Evolutionary conservation across 495 filamentous ascomycete species (phyloP), one percentile per base, ranked within the genome.

Genomic region (Halenospora varia): DNA sequence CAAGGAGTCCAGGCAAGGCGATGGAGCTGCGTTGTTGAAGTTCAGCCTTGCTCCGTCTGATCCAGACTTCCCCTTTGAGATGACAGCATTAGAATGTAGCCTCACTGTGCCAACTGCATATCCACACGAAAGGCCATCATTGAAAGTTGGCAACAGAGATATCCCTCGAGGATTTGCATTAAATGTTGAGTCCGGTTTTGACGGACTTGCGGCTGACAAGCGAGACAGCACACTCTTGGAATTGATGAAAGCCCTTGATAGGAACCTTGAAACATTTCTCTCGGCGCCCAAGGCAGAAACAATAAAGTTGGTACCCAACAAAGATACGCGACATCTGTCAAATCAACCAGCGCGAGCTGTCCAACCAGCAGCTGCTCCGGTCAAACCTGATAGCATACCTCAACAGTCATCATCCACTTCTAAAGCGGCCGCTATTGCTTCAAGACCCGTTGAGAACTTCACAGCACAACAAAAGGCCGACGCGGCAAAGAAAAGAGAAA

Each of bases 151-250:
- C 51, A 96, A 96, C 66, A 74, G 79, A 59, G 84, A 92, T 52
- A 92, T 96, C 62, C 87, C 85, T n/a, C 70, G 84, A 56, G 89
- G 86, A 0, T 96, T 87, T 65, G 85, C 87, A 61, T 80, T 86
- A 60, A 96, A 95, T 71, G 80, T 96, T 17, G 87, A 92, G 60
- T 74, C 74, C 59, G 92, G 92, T 0, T 96, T 91, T 71, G 82
- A 87, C 62, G 77, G 70, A 10, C 76, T 96, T 26, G 84, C 83
- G 6, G 66, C 81, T 46, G 81, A 78, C 15, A 75, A 75, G 45
- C 72, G 75, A 9, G 74, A 72, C 11, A 74, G 76, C 3, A 92
- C 86, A 0, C 70, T 96, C 11, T 74, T 96, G 25, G 73, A 73
- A 24, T 75, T 89, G 61, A 74, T 88, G 56, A 92, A 92, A 63